Evolutionary conservation across 2,329 filamentous ascomycete species (phyloP), one percentile per base, ranked within the genome.

Genomic region (Berkeleyomyces basicola): DNA sequence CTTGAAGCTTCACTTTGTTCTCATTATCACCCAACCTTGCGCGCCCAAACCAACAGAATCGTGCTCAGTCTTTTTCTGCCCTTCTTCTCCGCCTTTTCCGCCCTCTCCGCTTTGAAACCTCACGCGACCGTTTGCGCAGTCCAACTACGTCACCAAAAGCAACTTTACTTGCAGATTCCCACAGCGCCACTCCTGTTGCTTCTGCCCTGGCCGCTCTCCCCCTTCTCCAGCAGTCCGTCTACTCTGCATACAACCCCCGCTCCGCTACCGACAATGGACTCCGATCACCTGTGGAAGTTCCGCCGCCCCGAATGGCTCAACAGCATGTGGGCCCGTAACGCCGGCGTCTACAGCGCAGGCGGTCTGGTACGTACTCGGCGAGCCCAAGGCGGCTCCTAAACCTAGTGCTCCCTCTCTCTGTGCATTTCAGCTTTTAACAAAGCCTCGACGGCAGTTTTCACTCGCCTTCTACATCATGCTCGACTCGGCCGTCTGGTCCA

Each of bases 381-480:
- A 9, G 10, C 9, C 42, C 46, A 3, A 16, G 7, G 46, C 10
- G n/a, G 10, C 14, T 53, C 37, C 10, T 7, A 11, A 43, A 7
- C n/a, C 46, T 23, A 23, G 33, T 11, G 10, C 10, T 40, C 10
- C 46, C 14, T 31, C n/a, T 5, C 46, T 42, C n/a, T 6, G 31
- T 3, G 31, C 31, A 33, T 61, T 33, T 3, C 49, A 36, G 33
- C 31, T 42, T 23, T 58, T 63, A 46, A 61, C 42, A 23, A 6
- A 7, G 4, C 36, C 5, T 23, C 2, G 4, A n/a, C 10, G 5
- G 62, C 68, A 85, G 83, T 86, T 84, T 77, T 84, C 83, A 58
- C 74, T 86, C 70, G 82, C 82, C 66, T 86, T 86, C 74, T 86
- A 85, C 76, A 76, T 82, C 70, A 79, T 86, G 73, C 81, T 86